Percentiles rank a stretch among this genome's conserved stretches.
These are phyloP conservation scores for Diaporthe vaccinii DNA, from an alignment of 2,329 filamentous ascomycete genomes.

Conservation along the genomic window DNA sequence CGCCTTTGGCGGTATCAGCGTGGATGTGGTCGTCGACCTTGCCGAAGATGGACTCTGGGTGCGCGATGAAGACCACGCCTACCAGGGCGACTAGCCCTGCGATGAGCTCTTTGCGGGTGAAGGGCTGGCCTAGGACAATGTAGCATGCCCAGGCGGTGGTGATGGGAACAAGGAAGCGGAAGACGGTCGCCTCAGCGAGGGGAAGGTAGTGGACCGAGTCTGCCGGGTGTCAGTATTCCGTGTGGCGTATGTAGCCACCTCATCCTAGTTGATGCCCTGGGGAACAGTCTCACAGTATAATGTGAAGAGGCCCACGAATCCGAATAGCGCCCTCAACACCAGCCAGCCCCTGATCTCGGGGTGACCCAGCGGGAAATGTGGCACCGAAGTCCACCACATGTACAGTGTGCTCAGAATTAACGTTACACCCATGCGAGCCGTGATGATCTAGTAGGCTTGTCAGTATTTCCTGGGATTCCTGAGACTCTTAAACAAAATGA, in stretches of 20 bases:
- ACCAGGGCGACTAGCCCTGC: slow-evolving; percentile 77
- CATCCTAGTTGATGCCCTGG: not conserved
- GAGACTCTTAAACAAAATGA: too few species aligned
- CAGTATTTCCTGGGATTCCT: not conserved
- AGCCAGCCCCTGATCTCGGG: slow-evolving; percentile 38
- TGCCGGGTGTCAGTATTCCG: slow-evolving; percentile 45
- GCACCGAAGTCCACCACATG: slow-evolving; percentile 39
- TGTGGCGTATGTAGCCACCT: not conserved
- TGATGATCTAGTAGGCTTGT: slow-evolving; percentile 30
- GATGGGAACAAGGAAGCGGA: slow-evolving; percentile 83
- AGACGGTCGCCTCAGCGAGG: slow-evolving; percentile 82
- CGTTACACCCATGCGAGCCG: slow-evolving; percentile 38
- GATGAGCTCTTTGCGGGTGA: slow-evolving; percentile 77
- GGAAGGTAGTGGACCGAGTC: slow-evolving; percentile 74
- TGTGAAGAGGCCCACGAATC: slow-evolving; percentile 39
- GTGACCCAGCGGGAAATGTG: slow-evolving; percentile 38
- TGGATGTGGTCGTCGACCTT: slow-evolving; percentile 41
- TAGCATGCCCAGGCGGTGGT: slow-evolving; percentile 76
- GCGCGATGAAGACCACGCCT: slow-evolving; percentile 82
- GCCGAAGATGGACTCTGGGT: slow-evolving; percentile 72
- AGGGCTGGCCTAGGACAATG: slow-evolving; percentile 75
- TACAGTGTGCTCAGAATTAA: slow-evolving; percentile 33
- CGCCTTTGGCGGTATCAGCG: slow-evolving; percentile 42
- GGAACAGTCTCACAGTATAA: slow-evolving; percentile 35
- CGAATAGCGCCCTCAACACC: slow-evolving; percentile 38